A percentile compares a stretch with the other conserved stretches of the same genome.
Evolutionary conservation across 331 rosid species (phyloP).

Genomic region (Rosa hybrid): DNA sequence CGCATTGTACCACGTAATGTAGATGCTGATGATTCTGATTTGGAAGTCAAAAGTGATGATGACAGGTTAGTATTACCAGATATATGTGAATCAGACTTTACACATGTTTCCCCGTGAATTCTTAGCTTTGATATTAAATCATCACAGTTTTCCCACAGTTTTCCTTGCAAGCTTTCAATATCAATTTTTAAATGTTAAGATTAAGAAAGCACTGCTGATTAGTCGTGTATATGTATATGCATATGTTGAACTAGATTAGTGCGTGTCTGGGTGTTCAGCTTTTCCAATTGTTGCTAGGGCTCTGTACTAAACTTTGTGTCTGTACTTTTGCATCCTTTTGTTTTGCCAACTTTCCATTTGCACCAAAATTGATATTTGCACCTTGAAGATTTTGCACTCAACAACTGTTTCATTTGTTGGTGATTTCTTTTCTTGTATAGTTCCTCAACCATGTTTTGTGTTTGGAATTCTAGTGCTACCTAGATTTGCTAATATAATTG

Average conservation of each 20-base stretch:
- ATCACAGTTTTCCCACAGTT: background rate
- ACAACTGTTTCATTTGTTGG: background rate
- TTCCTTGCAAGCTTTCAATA: background rate
- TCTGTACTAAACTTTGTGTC: background rate
- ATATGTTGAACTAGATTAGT: background rate
- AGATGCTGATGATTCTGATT: conserved; percentile 98
- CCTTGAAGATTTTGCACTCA: background rate
- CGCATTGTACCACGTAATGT: conserved; percentile 72
- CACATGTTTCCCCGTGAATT: background rate
- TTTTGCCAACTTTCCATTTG: background rate
- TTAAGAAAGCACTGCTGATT: background rate
- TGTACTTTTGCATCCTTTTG: background rate
- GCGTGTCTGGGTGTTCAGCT: background rate
- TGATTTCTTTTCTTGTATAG: background rate
- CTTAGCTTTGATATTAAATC: background rate
- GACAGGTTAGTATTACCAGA: conserved; percentile 61
- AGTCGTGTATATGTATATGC: background rate
- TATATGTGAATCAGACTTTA: conserved; percentile 7
- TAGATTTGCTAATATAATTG: background rate
- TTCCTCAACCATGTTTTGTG: background rate
- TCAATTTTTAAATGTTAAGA: background rate
- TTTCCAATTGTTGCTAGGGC: background rate
- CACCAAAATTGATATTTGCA: background rate
- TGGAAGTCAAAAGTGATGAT: conserved; percentile 80
- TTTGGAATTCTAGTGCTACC: background rate